Evolutionary conservation across 257 asterid species (phyloP).

Genomic region (Ilex asprella): DNA sequence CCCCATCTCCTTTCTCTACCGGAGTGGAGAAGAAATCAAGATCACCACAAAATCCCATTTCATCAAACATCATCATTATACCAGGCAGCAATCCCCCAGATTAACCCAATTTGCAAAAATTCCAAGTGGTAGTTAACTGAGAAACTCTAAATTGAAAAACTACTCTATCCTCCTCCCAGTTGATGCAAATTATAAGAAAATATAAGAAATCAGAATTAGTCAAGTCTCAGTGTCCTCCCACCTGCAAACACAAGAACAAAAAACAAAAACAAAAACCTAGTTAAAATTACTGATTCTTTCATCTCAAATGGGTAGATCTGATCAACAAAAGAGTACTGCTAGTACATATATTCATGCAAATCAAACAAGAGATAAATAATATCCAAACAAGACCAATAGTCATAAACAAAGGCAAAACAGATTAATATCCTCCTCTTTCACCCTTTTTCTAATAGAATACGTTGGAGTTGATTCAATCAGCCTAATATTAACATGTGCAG

Average conservation of each 20-base stretch:
- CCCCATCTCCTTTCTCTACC: constrained; percentile 34
- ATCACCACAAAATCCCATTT: constrained; percentile 65
- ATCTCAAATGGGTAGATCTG: no score
- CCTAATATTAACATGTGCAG: constrained; percentile 8
- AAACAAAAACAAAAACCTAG: neutral
- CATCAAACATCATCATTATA: constrained; percentile 75
- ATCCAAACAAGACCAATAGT: neutral
- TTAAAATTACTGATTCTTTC: neutral
- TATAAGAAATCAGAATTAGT: neutral
- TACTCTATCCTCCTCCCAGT: constrained; percentile 3
- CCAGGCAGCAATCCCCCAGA: constrained; percentile 5
- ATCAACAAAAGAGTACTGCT: no score
- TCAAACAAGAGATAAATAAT: neutral
- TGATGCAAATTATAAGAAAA: neutral
- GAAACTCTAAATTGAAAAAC: constrained; percentile 8
- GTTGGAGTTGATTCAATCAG: neutral
- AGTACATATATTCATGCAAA: neutral
- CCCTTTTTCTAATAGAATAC: neutral
- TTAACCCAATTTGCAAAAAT: constrained; percentile 1
- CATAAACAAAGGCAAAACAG: neutral
- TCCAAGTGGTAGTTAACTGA: constrained; percentile 4
- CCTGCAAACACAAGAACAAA: constrained; percentile 25
- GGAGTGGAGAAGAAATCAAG: constrained; percentile 65
- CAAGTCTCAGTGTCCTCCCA: neutral
- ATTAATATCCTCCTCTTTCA: constrained; percentile 1